These are phyloP conservation scores for Helianthus tuberosus DNA, from an alignment of 129 eudicot genomes.

Conservation along the genomic window DNA sequence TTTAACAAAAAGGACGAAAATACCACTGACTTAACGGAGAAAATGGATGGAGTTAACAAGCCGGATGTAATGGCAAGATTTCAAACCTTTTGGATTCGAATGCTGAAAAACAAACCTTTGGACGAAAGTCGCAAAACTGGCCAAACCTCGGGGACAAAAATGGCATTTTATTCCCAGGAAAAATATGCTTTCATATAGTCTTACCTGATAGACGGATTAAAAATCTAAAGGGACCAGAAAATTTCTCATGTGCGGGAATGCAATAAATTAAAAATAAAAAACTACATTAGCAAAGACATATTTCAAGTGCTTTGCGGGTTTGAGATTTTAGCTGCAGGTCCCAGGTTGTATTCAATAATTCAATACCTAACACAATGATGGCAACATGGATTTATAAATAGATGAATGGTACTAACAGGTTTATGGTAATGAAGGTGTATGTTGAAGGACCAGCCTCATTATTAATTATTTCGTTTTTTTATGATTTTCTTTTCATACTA, in stretches of 20 bases:
- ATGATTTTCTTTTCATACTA: conserved; percentile 8
- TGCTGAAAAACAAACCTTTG: no score
- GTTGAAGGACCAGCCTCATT: conserved; percentile 19
- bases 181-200: background rate
- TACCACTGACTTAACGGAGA: no score
- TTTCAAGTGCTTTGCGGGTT: conserved; percentile 26
- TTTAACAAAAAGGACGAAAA: no score
- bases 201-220: conserved; percentile 18
- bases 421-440: conserved; percentile 17
- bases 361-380: conserved; percentile 30
- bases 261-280: conserved; percentile 19
- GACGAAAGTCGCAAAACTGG: no score
- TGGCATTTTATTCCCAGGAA: no score
- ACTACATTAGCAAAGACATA: conserved; percentile 18
- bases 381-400: conserved; percentile 12
- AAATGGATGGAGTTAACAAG: no score
- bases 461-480: conserved; percentile 20
- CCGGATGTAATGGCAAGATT: no score
- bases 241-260: conserved; percentile 19
- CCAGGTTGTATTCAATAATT: conserved; percentile 32
- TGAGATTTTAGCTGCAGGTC: conserved; percentile 28
- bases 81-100: no score
- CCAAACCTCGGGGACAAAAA: no score
- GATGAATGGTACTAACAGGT: conserved; percentile 12
- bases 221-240: conserved; percentile 20